Percentiles rank a stretch among this genome's conserved stretches.
These are phyloP conservation scores for Leccinum cinnamomeum DNA, from an alignment of 1,284 basidiomycete species.

Conservation along the genomic window DNA sequence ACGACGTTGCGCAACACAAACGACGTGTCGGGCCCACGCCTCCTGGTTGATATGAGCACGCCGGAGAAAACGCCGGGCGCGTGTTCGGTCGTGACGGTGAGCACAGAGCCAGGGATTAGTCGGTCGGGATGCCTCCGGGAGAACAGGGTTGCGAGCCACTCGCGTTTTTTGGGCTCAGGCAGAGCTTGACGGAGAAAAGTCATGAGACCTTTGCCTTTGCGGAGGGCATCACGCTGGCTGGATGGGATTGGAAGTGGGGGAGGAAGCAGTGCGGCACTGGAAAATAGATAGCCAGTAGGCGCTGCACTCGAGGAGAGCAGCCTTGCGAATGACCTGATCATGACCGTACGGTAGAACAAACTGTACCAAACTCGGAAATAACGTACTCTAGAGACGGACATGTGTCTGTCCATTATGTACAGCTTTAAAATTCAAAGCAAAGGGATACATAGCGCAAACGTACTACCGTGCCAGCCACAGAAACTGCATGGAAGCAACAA, in stretches of 20 bases:
- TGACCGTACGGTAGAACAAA: not conserved
- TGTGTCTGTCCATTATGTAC: slow-evolving; percentile 26
- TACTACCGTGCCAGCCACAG: slow-evolving; percentile 12
- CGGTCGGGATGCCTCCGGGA: slow-evolving; percentile 65
- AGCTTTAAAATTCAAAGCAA: slow-evolving; percentile 30
- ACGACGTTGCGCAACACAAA: slow-evolving; percentile 87
- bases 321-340: slow-evolving; percentile 17
- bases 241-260: slow-evolving; percentile 46
- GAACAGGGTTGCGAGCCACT: slow-evolving; percentile 68
- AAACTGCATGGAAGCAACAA: slow-evolving; percentile 12
- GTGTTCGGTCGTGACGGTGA: slow-evolving; percentile 72
- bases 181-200: slow-evolving; percentile 68
- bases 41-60: slow-evolving; percentile 77
- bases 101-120: slow-evolving; percentile 76
- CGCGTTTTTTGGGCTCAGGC: slow-evolving; percentile 64
- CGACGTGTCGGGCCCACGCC: slow-evolving; percentile 80
- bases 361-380: slow-evolving; percentile 22
- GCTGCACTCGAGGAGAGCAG: slow-evolving; percentile 25
- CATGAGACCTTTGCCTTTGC: slow-evolving; percentile 78
- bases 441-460: slow-evolving; percentile 31
- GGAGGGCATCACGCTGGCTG: slow-evolving; percentile 43
- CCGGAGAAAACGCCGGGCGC: slow-evolving; percentile 82
- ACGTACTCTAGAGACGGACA: not conserved
- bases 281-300: slow-evolving; percentile 67
- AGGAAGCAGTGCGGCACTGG: slow-evolving; percentile 61